Percentiles rank a stretch among this genome's conserved stretches.
Evolutionary conservation across 2,329 filamentous ascomycete genomes (phyloP).

Genomic region (Epichloe typhina): DNA sequence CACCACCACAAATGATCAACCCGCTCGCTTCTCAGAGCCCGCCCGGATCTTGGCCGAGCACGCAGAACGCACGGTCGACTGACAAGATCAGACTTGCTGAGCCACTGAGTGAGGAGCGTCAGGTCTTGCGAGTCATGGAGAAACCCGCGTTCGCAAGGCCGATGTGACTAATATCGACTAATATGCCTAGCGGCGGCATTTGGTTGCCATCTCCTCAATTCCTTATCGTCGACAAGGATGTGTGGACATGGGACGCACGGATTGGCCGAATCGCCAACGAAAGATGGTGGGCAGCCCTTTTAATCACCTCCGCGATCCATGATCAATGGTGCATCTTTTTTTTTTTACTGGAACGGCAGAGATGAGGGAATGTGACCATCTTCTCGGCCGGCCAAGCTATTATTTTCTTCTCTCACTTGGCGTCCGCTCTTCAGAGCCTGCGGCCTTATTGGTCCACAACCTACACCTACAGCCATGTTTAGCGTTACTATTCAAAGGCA

Average conservation of each 20-base stretch:
- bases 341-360: neutral
- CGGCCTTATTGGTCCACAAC: neutral
- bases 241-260: neutral
- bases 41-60: conserved; percentile 5
- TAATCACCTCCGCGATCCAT: neutral
- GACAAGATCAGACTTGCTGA: neutral
- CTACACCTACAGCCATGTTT: neutral
- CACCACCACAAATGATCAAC: neutral
- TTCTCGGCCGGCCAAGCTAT: conserved; percentile 4
- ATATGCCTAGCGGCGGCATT: conserved; percentile 7
- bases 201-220: conserved; percentile 4
- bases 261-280: neutral
- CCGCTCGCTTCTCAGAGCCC: neutral
- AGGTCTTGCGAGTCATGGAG: conserved; percentile 1
- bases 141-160: conserved; percentile 1
- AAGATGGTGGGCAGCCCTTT: neutral
- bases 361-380: neutral
- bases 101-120: neutral
- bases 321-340: neutral
- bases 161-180: neutral
- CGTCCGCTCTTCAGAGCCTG: neutral
- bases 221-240: conserved; percentile 7
- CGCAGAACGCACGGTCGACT: conserved; percentile 1
- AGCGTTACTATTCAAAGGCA: neutral
- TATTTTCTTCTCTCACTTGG: neutral